A percentile compares a stretch with the other conserved stretches of the same genome.
Conservation (phyloP, 1,284 basidiomycete species). For the Cystobasidium slooffiae region DNA sequence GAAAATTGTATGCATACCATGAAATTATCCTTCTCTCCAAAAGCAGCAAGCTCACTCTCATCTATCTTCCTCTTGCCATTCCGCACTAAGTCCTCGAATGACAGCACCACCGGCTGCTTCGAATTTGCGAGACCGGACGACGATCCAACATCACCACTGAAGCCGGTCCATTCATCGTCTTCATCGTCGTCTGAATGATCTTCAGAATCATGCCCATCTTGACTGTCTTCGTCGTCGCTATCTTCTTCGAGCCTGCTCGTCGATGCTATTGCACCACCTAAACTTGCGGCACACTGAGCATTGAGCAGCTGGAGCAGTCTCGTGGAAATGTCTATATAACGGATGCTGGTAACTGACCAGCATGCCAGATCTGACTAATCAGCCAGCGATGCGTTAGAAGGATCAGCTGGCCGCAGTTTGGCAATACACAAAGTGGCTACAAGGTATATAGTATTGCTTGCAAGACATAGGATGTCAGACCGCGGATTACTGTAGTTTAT, state of each 20-base stretch:
- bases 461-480: too few species aligned
- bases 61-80: constrained; percentile 17
- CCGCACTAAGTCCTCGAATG: constrained; percentile 18
- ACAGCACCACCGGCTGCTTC: constrained; percentile 8
- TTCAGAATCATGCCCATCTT: constrained; percentile 3
- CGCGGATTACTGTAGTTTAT: background rate
- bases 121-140: background rate
- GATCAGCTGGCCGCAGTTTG: too few species aligned
- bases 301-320: constrained; percentile 27
- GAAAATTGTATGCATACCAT: constrained; percentile 5
- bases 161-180: constrained; percentile 23
- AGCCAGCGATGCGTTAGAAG: too few species aligned
- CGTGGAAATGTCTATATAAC: too few species aligned
- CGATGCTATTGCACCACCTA: constrained; percentile 9
- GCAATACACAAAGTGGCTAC: too few species aligned
- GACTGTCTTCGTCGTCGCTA: constrained; percentile 10
- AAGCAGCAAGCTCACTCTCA: background rate
- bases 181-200: constrained; percentile 13
- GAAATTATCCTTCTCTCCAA: constrained; percentile 24
- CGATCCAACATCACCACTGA: background rate
- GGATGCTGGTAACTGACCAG: too few species aligned
- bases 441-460: too few species aligned
- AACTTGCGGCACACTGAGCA: constrained; percentile 18
- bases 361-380: too few species aligned
- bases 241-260: background rate